A percentile compares a stretch with the other conserved stretches of the same genome.
Conservation (phyloP, 371 early-diverging fungal genomes). For the Funneliformis caledonium region DNA sequence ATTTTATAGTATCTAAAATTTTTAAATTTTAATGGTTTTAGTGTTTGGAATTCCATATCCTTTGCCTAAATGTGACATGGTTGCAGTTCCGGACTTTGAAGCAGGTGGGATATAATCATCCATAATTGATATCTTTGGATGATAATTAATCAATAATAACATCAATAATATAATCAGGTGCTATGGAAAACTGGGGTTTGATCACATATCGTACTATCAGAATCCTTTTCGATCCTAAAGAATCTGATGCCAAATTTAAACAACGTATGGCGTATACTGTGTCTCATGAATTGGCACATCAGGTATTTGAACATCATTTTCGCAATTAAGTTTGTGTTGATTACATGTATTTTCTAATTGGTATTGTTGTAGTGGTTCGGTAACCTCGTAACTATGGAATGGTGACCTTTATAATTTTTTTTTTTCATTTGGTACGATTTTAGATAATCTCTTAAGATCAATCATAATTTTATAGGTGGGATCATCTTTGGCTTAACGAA, state of each 20-base stretch:
- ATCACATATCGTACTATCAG: slow-evolving; percentile 86
- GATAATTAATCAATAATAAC: not conserved
- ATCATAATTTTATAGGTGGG: slow-evolving; percentile 69
- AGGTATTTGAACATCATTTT: slow-evolving; percentile 43
- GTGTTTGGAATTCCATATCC: slow-evolving; percentile 87
- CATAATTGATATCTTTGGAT: not conserved
- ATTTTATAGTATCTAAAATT: not conserved
- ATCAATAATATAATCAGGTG: slow-evolving; percentile 47
- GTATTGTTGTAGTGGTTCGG: slow-evolving; percentile 84
- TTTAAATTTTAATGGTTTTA: slow-evolving; percentile 39
- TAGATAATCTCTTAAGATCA: not conserved
- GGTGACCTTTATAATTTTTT: slow-evolving; percentile 37
- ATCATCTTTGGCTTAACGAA: slow-evolving; percentile 96
- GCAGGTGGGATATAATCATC: slow-evolving; percentile 48
- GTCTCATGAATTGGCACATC: slow-evolving; percentile 95
- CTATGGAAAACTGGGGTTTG: slow-evolving; percentile 97
- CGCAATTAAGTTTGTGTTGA: too few species aligned
- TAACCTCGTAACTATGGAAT: slow-evolving; percentile 89
- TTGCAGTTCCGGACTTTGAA: slow-evolving; percentile 90
- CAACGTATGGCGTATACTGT: slow-evolving; percentile 84
- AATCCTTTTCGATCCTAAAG: slow-evolving; percentile 72
- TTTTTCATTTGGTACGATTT: not conserved
- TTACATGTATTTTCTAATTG: not conserved
- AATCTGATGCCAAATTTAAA: slow-evolving; percentile 67
- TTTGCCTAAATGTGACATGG: slow-evolving; percentile 87